phyloP scores from a whole-genome alignment of 768 basidiomycete species.

The Rhizopogon sp. region DNA sequence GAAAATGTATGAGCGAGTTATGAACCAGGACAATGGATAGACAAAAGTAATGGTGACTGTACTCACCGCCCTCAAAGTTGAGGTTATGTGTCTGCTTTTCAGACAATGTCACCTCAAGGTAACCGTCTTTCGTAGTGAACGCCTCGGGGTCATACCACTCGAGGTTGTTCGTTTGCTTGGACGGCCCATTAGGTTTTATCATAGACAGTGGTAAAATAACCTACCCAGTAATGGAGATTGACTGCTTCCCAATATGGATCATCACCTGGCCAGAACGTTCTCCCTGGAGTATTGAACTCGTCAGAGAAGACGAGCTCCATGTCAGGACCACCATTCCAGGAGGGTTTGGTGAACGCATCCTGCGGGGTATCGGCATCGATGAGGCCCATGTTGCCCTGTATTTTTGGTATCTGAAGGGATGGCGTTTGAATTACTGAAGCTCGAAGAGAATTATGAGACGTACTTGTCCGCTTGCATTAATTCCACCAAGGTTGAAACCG shows the following conservation, averaged over 20 bases:
- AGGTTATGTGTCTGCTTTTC: slow-evolving; percentile 41
- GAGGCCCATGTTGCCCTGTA: slow-evolving; percentile 50
- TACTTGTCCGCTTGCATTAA: slow-evolving; percentile 72
- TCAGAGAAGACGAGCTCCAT: slow-evolving; percentile 67
- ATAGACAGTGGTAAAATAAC: slow-evolving; percentile 22
- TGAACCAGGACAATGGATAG: slow-evolving; percentile 13
- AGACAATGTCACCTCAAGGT: slow-evolving; percentile 45
- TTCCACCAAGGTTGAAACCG: slow-evolving; percentile 62
- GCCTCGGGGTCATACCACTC: slow-evolving; percentile 57
- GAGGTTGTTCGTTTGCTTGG: slow-evolving; percentile 40
- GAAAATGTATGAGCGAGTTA: not conserved
- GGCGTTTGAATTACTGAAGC: not conserved
- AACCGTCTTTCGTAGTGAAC: slow-evolving; percentile 45
- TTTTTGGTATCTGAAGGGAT: slow-evolving; percentile 43
- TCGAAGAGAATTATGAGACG: slow-evolving; percentile 3
- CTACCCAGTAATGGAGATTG: slow-evolving; percentile 38
- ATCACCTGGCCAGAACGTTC: slow-evolving; percentile 78
- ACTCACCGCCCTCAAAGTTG: slow-evolving; percentile 37
- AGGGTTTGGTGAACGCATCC: slow-evolving; percentile 47
- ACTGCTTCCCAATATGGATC: slow-evolving; percentile 80
- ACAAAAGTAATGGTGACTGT: slow-evolving; percentile 12
- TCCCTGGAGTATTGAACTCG: slow-evolving; percentile 73
- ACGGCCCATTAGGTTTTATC: slow-evolving; percentile 19
- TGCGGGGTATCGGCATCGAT: slow-evolving; percentile 58
- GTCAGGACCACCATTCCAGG: slow-evolving; percentile 56